Evolutionary conservation across 768 basidiomycete species (phyloP), one percentile per base, ranked within the genome.

Genomic region (Pisolithus sp.): DNA sequence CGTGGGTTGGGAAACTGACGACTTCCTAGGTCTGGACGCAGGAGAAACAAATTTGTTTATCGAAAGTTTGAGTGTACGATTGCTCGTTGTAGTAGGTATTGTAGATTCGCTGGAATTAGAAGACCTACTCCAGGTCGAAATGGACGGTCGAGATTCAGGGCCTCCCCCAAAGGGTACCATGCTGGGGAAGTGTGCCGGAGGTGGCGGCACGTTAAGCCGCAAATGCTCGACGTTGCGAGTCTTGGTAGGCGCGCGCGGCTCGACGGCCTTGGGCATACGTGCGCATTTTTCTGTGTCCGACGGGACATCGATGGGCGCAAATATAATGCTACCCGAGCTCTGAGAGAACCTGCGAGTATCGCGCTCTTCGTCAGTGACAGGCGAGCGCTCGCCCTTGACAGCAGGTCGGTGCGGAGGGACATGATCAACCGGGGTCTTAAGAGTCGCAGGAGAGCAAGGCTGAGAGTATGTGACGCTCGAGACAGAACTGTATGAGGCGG

Each of bases 371-470:
- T 57, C 62, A 46, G 65, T 68, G 4, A 48, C 21, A 23, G 56
- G 49, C 37, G 62, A 45, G 9, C 43, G 58, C 52, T 77, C 76
- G 53, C 72, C 66, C 7, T 74, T 76, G 20, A 76, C 70, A 42
- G 66, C 62, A 2, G 75, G 67, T 15, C 65, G 57, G 26, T 59
- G 53, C 28, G 59, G 49, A 4, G 63, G 45, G 34, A 52, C 51
- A n/a, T 59, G 49, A 23, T 73, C 73, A 23, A 66, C 6, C 7
- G 72, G 66, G n/a, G 70, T 67, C 31, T 58, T 60, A 7, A 70
- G 52, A 53, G 61, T 62, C 7, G 57, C 66, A 20, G 63, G 67
- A 53, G 30, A 60, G 63, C 57, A 55, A 46, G 61, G 55, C 21
- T 59, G 63, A 3, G 70, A 72, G 46, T 61, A 66, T 49, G 57